A percentile compares a stretch with the other conserved stretches of the same genome.
These are phyloP conservation scores for Neopestalotiopsis rosae DNA, from an alignment of 2,329 filamentous ascomycete species.

Conservation along the genomic window DNA sequence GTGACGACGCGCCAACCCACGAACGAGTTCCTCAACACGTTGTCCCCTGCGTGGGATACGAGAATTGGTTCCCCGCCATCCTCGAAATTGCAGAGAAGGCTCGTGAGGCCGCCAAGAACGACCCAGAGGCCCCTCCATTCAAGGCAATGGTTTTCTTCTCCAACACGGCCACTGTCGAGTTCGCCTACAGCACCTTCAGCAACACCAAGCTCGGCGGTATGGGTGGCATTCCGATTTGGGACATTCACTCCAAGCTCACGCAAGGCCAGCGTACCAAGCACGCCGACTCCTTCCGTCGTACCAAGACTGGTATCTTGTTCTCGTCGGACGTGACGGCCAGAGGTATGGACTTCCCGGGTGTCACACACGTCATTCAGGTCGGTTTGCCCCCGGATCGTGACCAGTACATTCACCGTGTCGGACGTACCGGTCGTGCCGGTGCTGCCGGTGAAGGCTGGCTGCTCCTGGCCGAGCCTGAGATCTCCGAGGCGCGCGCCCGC, in stretches of 20 bases:
- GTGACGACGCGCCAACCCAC: conserved; percentile 85
- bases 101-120: conserved; percentile 46
- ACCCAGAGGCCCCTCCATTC: conserved; percentile 65
- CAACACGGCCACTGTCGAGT: conserved; percentile 74
- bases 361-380: conserved; percentile 80
- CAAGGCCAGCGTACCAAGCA: conserved; percentile 73
- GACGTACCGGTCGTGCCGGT: conserved; percentile 77
- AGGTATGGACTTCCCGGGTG: conserved; percentile 83
- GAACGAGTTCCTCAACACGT: conserved; percentile 81
- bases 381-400: conserved; percentile 69
- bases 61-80: conserved; percentile 78
- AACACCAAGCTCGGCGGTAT: conserved; percentile 44
- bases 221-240: conserved; percentile 48
- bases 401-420: conserved; percentile 78
- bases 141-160: conserved; percentile 97
- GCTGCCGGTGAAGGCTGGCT: conserved; percentile 76
- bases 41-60: conserved; percentile 69
- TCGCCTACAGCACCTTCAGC: conserved; percentile 64
- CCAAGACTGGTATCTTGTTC: conserved; percentile 69
- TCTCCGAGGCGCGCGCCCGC: conserved; percentile 50
- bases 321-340: conserved; percentile 82
- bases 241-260: conserved; percentile 80
- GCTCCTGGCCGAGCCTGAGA: conserved; percentile 63
- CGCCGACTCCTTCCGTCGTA: conserved; percentile 73
- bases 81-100: conserved; percentile 76